Base-by-base conservation (phyloP, 2,329 filamentous ascomycete genomes). In the Aspergillus fijiensis region DNA sequence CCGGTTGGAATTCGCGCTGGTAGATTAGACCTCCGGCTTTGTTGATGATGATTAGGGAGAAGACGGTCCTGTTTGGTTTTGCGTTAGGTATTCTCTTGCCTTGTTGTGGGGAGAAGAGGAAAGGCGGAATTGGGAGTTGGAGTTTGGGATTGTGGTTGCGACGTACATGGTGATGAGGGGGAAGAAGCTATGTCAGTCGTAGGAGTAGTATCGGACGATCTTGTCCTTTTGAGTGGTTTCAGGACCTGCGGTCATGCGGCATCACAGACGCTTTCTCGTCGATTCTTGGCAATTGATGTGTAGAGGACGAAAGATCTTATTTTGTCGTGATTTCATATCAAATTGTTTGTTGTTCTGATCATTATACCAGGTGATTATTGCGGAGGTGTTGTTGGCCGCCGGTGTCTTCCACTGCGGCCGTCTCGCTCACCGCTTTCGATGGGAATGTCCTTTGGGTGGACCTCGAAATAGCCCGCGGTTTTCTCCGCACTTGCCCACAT, bases 11-110 rank as follows among this genome's bases (percentile, higher is more conserved):
- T 72, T 92, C 91, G 69, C 92, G 91, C 79, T 98, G 94, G 83
- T 96, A 99, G 78, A 99, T 89, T 57, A 99, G 85, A 70, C 95
- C 95, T 62, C 93, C 95, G 65, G 95, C 93, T 84, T 99, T 99
- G 84, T 97, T 98, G 82, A 99, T 96, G 76, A 99, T 89, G 76
- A 98, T 92, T 73, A 99, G 89, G 60, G 93, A 88, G 77, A 96
- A 95, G 76, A 99, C 90, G 67, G 92, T 91, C 95, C 93, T 98
- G 53, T 42, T 35, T 9, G 39, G 10, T 19, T 25, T 39, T 35
- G 47, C n/a, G n/a, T 11, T 16, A 48, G 51, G 12, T 29, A n/a
- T 45, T 19, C 19, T 19, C 19, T 49, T 39, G 27, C 45, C 57
- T 56, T 35, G 66, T 49, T 62, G 61, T 54, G 33, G 56, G 57